These are phyloP conservation scores for Rhodotorula sp. DNA, from an alignment of 1,284 basidiomycete genomes.

Conservation along the genomic window DNA sequence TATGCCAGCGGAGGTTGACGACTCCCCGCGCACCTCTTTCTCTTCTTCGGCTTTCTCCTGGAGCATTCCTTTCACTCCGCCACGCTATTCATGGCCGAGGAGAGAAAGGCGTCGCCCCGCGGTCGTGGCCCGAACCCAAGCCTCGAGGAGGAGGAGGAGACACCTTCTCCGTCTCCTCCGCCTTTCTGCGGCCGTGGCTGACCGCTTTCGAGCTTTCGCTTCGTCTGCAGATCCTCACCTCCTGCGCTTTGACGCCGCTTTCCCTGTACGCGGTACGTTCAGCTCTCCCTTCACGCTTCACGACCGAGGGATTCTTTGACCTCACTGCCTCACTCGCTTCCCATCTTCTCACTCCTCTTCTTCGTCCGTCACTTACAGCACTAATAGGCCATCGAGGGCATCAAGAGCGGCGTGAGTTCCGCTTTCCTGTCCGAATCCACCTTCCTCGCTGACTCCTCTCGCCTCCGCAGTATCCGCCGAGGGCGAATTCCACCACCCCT, in stretches of 20 bases:
- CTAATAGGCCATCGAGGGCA: background rate
- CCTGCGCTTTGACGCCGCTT: background rate
- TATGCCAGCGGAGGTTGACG: too few relatives aligned
- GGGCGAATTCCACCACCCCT: slow-evolving; percentile 12
- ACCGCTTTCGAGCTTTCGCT: background rate
- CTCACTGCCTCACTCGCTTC: background rate
- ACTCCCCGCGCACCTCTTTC: background rate
- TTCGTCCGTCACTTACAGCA: background rate
- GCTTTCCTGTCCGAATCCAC: too few relatives aligned
- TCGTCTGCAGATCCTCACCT: slow-evolving; percentile 5
- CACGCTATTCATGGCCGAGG: too few relatives aligned
- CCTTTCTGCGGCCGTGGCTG: background rate
- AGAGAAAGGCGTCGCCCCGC: too few relatives aligned
- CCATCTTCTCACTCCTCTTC: background rate
- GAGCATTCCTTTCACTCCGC: background rate
- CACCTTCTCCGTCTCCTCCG: too few relatives aligned
- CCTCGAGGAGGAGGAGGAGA: background rate
- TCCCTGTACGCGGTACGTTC: background rate
- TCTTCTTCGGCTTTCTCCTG: background rate
- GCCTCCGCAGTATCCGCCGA: background rate
- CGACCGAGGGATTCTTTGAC: background rate
- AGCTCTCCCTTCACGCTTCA: background rate
- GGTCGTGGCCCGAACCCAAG: too few relatives aligned
- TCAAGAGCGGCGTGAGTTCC: background rate
- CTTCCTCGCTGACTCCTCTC: background rate